A percentile compares a stretch with the other conserved stretches of the same genome.
Evolutionary conservation across 208 protist species (phyloP).

Genomic region (Sergeia podlipaevii): DNA sequence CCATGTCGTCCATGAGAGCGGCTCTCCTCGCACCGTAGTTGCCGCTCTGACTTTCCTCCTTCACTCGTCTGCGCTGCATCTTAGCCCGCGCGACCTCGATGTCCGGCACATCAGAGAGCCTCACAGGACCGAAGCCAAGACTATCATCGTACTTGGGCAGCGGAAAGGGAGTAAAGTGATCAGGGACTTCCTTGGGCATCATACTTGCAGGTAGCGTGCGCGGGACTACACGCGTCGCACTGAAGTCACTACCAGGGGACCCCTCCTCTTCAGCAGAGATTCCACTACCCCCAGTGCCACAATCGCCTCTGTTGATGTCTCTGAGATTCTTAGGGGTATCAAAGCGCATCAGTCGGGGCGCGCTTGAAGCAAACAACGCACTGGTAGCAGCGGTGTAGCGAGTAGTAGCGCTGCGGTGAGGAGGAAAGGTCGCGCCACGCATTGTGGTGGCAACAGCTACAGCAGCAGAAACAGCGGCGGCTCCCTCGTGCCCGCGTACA

Average conservation of each 20-base stretch:
- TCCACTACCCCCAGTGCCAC: too few relatives aligned
- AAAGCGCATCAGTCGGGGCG: constrained; percentile 7
- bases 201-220: constrained; percentile 75
- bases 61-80: constrained; percentile 21
- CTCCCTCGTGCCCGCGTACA: too few relatives aligned
- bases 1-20: neutral
- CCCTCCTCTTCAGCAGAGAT: too few relatives aligned
- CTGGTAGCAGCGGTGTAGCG: neutral
- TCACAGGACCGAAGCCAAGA: constrained; percentile 76
- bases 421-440: neutral
- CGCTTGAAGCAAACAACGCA: neutral
- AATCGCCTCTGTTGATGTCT: too few relatives aligned
- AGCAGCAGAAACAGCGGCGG: too few relatives aligned
- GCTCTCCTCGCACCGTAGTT: neutral
- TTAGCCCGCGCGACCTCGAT: constrained; percentile 53
- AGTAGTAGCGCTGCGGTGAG: neutral
- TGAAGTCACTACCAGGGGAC: too few relatives aligned
- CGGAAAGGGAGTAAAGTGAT: constrained; percentile 80
- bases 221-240: too few relatives aligned
- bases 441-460: neutral
- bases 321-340: too few relatives aligned
- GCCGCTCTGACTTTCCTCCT: neutral
- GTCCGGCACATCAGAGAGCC: constrained; percentile 74
- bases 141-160: constrained; percentile 75
- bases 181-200: constrained; percentile 48